Evolutionary conservation across 805 yeast species (phyloP), one percentile per base, ranked within the genome.

Genomic region (Kuraishia ogatae): DNA sequence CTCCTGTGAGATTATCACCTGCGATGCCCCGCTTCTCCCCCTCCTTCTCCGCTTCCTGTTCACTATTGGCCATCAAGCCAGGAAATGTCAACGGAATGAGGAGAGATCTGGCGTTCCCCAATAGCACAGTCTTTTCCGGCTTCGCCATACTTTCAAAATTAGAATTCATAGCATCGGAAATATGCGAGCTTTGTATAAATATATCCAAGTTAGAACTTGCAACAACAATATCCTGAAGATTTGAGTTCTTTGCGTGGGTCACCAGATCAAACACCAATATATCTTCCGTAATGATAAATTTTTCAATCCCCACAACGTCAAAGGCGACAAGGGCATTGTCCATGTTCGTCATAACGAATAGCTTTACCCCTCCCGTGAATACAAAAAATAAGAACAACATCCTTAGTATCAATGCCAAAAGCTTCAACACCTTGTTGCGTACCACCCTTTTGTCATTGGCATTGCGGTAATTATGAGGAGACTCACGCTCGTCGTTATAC

Each of bases 401-500:
- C 1, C 51, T 50, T 1, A 57, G 29, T 7, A 64, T 26, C 24
- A 58, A 50, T 46, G 63, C 64, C 3, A 64, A 29, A 1, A 58
- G 5, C 10, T 50, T 53, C 4, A 63, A 56, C 2, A 67, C 7
- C 1, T 58, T 50, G 35, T 61, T 64, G 20, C 60, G 39, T 1
- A 63, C 48, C 29, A 64, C 20, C 52, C 61, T 62, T 50, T 65
- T 68, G 24, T 57, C 61, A 26, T 63, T 64, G 35, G 60, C 56
- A 20, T 69, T 62, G 48, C 64, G 65, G 57, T 66, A 67, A 56
- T 69, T 65, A 57, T 69, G 73, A 0, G 73, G 72, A 1, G 72
- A 67, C 21, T 60, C 62, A 50, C 60, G 59, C 39, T 60, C 57
- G 39, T 57, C 43, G 43, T 35, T 5, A 15, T 48, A 21, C 10